phyloP scores from a whole-genome alignment of 2,329 filamentous ascomycete species.

The Volutella citrinella region DNA sequence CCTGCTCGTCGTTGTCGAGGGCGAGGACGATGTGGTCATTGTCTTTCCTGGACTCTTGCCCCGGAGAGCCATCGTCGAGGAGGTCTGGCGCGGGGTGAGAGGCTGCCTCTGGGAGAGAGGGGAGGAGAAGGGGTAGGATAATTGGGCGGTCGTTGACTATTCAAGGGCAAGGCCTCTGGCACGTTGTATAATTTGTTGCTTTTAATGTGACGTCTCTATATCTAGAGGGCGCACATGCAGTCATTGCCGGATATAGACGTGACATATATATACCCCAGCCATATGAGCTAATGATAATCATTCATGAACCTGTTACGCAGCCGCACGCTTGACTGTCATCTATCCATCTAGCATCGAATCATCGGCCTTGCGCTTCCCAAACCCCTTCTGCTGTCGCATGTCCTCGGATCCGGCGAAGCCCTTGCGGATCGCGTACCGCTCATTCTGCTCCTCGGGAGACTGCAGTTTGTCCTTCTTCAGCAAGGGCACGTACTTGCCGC shows the following conservation, averaged over 20 bases:
- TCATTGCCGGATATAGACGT: too few species aligned
- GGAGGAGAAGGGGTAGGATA: slow-evolving; percentile 28
- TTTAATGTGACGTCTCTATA: slow-evolving; percentile 4
- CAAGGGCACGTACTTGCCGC: slow-evolving; percentile 54
- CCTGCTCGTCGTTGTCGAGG: slow-evolving; percentile 84
- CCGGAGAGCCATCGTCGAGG: slow-evolving; percentile 70
- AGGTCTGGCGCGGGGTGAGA: slow-evolving; percentile 84
- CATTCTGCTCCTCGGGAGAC: slow-evolving; percentile 54
- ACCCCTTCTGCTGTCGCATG: slow-evolving; percentile 35
- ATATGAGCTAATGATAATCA: slow-evolving; percentile 6
- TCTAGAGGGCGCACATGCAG: too few species aligned
- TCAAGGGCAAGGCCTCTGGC: too few species aligned
- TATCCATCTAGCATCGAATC: too few species aligned
- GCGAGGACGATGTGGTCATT: slow-evolving; percentile 85
- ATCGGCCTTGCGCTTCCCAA: slow-evolving; percentile 31
- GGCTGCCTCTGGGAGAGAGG: slow-evolving; percentile 65
- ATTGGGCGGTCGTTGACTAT: too few species aligned
- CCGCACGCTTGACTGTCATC: too few species aligned
- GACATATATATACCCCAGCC: slow-evolving; percentile 4
- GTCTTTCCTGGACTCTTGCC: slow-evolving; percentile 86
- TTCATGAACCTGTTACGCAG: too few species aligned
- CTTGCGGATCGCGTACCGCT: slow-evolving; percentile 59
- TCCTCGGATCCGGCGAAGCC: slow-evolving; percentile 54
- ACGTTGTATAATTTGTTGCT: too few species aligned
- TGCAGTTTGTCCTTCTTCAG: slow-evolving; percentile 49